Evolutionary conservation across 2,329 filamentous ascomycete species (phyloP).

Genomic region (Alternaria metachromatica): DNA sequence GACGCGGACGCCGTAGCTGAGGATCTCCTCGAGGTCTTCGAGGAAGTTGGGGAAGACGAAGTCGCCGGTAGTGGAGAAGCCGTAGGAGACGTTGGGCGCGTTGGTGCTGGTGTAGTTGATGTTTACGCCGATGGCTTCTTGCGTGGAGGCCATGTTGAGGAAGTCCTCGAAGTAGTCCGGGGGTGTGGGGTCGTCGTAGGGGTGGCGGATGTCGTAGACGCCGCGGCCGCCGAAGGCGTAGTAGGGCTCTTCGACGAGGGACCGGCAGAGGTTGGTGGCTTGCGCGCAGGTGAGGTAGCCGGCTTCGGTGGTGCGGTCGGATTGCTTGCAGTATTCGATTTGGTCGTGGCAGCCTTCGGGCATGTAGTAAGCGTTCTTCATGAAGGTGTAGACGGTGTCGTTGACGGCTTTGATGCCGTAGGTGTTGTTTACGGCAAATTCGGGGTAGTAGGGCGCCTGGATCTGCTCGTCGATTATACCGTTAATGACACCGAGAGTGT

Average conservation of each 20-base stretch:
- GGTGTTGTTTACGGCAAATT: conserved; percentile 63
- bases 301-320: conserved; percentile 29
- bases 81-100: conserved; percentile 46
- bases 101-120: conserved; percentile 62
- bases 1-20: conserved; percentile 64
- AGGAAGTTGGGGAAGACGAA: conserved; percentile 54
- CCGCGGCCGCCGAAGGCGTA: conserved; percentile 52
- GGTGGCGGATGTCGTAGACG: conserved; percentile 63
- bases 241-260: conserved; percentile 55
- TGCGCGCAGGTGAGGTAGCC: conserved; percentile 45
- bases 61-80: conserved; percentile 57
- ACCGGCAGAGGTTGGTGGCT: conserved; percentile 52
- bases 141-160: conserved; percentile 60
- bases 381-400: conserved; percentile 54
- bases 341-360: conserved; percentile 60
- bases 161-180: conserved; percentile 59
- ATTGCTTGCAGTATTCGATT: conserved; percentile 54
- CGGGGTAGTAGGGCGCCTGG: conserved; percentile 56
- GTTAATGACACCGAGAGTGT: conserved; percentile 63
- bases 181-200: conserved; percentile 60
- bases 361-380: conserved; percentile 55
- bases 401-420: conserved; percentile 60
- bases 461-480: conserved; percentile 61
- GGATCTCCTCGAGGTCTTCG: conserved; percentile 57
- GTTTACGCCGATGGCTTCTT: conserved; percentile 57